phyloP scores from a whole-genome alignment of 2,329 filamentous ascomycete species.

The Talaromyces sp. region DNA sequence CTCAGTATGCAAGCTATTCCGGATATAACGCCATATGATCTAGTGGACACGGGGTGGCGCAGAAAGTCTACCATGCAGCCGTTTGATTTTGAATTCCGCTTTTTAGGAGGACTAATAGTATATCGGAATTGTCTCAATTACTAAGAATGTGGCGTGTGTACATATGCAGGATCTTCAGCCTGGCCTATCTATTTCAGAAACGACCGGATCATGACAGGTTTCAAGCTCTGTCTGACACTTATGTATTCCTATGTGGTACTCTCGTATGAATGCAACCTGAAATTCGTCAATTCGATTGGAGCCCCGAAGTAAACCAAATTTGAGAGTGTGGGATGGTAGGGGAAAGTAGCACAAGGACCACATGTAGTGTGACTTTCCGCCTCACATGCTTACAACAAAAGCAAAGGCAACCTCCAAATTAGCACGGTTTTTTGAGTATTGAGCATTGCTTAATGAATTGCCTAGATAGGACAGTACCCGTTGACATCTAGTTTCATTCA shows the following conservation, averaged over 20 bases:
- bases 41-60: neutral
- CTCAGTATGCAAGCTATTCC: neutral
- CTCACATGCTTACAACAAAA: neutral
- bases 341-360: neutral
- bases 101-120: neutral
- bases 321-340: neutral
- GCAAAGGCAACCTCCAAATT: neutral
- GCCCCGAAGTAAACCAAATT: neutral
- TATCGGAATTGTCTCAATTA: neutral
- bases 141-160: neutral
- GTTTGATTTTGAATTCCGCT: neutral
- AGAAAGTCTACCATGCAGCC: neutral
- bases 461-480: neutral
- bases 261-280: neutral
- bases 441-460: neutral
- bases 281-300: neutral
- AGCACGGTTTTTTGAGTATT: neutral
- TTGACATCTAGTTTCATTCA: neutral
- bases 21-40: neutral
- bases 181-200: neutral
- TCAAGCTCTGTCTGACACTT: neutral
- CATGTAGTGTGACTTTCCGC: neutral
- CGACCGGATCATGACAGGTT: neutral
- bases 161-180: neutral
- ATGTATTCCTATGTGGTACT: neutral